Conservation (phyloP, 1,284 basidiomycete genomes). For the Puccinia novopanici region DNA sequence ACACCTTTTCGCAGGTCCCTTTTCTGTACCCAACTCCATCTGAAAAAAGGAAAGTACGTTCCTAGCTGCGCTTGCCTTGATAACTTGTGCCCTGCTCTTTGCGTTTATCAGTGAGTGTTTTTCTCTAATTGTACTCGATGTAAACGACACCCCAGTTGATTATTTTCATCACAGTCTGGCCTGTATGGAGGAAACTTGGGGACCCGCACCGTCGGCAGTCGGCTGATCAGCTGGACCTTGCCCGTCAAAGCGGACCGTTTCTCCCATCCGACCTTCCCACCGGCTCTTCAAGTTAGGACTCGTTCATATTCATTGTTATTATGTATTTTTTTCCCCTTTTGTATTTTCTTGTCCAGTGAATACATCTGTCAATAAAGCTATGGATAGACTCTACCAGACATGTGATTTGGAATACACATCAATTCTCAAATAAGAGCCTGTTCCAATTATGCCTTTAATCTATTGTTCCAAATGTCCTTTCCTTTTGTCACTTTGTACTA, state of each 20-base stretch:
- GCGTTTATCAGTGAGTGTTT: conserved; percentile 19
- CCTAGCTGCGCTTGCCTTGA: neutral
- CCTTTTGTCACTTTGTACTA: no score
- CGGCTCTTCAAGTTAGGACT: neutral
- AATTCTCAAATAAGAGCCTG: no score
- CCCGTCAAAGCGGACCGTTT: conserved; percentile 18
- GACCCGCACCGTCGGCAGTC: neutral
- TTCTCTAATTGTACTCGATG: neutral
- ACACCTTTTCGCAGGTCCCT: neutral
- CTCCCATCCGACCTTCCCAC: neutral
- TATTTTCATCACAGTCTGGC: neutral
- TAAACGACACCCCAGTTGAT: neutral
- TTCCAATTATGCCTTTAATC: no score
- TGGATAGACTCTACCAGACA: conserved; percentile 1
- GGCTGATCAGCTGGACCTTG: neutral
- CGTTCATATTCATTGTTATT: neutral
- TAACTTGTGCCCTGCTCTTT: neutral
- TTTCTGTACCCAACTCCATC: neutral
- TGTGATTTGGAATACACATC: no score
- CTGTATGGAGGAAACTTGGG: neutral
- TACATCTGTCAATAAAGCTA: neutral
- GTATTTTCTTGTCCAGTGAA: neutral
- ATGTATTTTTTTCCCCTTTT: neutral
- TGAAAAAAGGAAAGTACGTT: neutral
- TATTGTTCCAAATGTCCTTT: no score